Percentiles rank a stretch among this genome's conserved stretches.
phyloP scores from a whole-genome alignment of 1,284 basidiomycete species.

The Cryptococcus neoformans region DNA sequence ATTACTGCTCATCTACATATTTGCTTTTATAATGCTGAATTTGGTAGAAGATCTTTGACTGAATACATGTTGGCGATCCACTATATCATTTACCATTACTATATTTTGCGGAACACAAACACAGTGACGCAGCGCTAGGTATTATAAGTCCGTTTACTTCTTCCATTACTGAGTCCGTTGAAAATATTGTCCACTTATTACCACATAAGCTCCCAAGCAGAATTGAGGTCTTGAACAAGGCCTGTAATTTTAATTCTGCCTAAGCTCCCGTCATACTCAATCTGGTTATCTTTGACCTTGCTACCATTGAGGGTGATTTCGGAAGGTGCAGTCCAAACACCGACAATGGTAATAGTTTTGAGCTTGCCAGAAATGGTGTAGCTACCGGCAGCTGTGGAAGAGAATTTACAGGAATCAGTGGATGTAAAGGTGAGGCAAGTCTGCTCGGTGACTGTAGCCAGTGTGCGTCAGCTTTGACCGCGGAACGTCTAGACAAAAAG shows the following conservation, averaged over 20 bases:
- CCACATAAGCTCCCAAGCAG: slow-evolving; percentile 7
- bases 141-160: neutral
- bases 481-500: neutral
- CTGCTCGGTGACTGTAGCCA: slow-evolving; percentile 11
- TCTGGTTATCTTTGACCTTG: neutral
- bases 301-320: slow-evolving; percentile 12
- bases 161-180: neutral
- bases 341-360: slow-evolving; percentile 15
- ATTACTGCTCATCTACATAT: too few relatives aligned
- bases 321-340: slow-evolving; percentile 9
- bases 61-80: too few relatives aligned
- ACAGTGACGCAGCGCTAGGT: too few relatives aligned
- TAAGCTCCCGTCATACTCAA: slow-evolving; percentile 8
- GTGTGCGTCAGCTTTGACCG: neutral
- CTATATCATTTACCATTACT: too few relatives aligned
- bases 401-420: slow-evolving; percentile 1
- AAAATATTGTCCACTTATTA: neutral
- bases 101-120: too few relatives aligned
- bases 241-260: slow-evolving; percentile 12
- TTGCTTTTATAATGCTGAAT: too few relatives aligned
- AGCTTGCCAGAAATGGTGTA: slow-evolving; percentile 11
- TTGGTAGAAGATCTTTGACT: too few relatives aligned
- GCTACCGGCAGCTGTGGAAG: slow-evolving; percentile 6
- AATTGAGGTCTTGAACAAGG: slow-evolving; percentile 10
- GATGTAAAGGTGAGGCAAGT: slow-evolving; percentile 17